These are phyloP conservation scores for Prorocentrum cordatum DNA, from an alignment of 169 alveolate genomes.

Conservation along the genomic window DNA sequence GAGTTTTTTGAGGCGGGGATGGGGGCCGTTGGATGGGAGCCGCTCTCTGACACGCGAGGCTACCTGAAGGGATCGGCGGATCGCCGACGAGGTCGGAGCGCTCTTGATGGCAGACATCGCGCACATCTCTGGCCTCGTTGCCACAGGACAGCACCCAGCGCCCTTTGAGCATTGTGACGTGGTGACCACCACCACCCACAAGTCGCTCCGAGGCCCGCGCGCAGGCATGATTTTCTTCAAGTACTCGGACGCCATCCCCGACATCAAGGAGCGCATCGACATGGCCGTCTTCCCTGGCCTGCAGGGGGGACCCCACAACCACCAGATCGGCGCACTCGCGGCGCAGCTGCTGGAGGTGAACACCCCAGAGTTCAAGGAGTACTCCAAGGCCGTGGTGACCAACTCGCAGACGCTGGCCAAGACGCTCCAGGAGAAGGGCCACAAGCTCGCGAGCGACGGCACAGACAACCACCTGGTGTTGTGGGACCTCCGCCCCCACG, in stretches of 20 bases:
- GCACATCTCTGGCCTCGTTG: slow-evolving; percentile 90
- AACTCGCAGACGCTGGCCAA: slow-evolving; percentile 82
- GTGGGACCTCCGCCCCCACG: slow-evolving; percentile 77
- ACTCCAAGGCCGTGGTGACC: slow-evolving; percentile 63
- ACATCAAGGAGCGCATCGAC: slow-evolving; percentile 85
- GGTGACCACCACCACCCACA: slow-evolving; percentile 95
- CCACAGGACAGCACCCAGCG: slow-evolving; percentile 84
- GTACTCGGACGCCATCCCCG: slow-evolving; percentile 77
- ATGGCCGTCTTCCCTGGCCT: slow-evolving; percentile 94
- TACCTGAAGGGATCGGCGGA: too few species aligned
- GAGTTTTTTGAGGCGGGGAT: too few species aligned
- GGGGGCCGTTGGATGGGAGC: too few species aligned
- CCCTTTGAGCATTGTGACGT: slow-evolving; percentile 85
- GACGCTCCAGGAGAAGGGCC: slow-evolving; percentile 63
- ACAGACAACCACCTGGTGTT: slow-evolving; percentile 90
- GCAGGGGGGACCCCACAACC: slow-evolving; percentile 96
- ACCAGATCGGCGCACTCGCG: slow-evolving; percentile 72
- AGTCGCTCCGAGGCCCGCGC: slow-evolving; percentile 73
- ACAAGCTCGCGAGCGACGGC: slow-evolving; percentile 80
- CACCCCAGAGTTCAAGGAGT: slow-evolving; percentile 31
- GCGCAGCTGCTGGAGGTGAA: slow-evolving; percentile 65
- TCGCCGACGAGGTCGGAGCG: slow-evolving; percentile 50
- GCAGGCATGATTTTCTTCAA: slow-evolving; percentile 70
- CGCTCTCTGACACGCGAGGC: too few species aligned
- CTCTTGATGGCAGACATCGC: slow-evolving; percentile 87